These are phyloP conservation scores for Arabis hirsuta DNA, from an alignment of 345 rosid species.

Conservation along the genomic window DNA sequence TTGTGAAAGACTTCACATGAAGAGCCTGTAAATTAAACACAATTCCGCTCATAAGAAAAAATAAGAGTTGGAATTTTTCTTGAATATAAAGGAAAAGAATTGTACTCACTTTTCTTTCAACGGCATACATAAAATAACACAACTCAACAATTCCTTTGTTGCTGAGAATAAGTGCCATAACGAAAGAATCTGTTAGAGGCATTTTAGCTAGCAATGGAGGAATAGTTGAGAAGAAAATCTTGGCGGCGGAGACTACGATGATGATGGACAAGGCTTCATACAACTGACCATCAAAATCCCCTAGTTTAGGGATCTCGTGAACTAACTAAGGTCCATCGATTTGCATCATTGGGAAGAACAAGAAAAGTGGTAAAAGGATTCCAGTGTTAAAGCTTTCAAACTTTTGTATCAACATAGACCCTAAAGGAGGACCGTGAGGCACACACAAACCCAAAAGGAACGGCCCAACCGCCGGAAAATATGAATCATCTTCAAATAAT, in stretches of 20 bases:
- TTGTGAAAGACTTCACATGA: slow-evolving; percentile 33
- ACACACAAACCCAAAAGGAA: slow-evolving; percentile 48
- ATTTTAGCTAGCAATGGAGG: slow-evolving; percentile 40
- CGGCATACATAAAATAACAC: slow-evolving; percentile 27
- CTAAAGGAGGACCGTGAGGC: slow-evolving; percentile 57
- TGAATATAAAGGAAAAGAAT: not conserved
- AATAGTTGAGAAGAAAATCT: slow-evolving; percentile 34
- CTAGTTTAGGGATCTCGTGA: not conserved
- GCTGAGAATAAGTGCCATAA: slow-evolving; percentile 42
- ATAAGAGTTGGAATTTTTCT: not conserved
- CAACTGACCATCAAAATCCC: slow-evolving; percentile 17
- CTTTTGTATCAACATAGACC: slow-evolving; percentile 46
- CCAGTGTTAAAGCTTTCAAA: slow-evolving; percentile 47
- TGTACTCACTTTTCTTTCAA: slow-evolving; percentile 33
- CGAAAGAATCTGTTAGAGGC: slow-evolving; percentile 41
- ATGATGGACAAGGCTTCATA: slow-evolving; percentile 26
- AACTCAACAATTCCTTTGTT: slow-evolving; percentile 43
- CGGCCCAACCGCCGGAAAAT: slow-evolving; percentile 45
- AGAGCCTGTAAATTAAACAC: slow-evolving; percentile 27
- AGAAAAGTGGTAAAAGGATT: slow-evolving; percentile 40
- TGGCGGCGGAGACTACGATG: slow-evolving; percentile 26
- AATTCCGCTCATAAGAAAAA: not conserved
- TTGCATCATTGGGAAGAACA: slow-evolving; percentile 34
- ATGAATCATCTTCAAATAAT: slow-evolving; percentile 14
- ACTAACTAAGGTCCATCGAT: slow-evolving; percentile 31